A percentile compares a stretch with the other conserved stretches of the same genome.
phyloP scores from a whole-genome alignment of 2,329 filamentous ascomycete genomes.

The Paecilomyces dactylethromorphus region DNA sequence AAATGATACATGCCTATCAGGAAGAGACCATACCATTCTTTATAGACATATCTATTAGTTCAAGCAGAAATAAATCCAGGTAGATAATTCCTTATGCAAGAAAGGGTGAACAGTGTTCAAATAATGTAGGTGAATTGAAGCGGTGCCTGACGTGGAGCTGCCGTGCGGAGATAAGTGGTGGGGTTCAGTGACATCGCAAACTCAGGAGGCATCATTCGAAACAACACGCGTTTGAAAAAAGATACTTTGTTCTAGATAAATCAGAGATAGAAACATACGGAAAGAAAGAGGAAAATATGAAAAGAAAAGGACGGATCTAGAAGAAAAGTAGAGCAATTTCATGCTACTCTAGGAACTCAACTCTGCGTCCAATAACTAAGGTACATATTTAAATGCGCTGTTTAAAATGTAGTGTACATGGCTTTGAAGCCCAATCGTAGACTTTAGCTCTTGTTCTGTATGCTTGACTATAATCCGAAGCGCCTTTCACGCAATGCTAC shows the following conservation, averaged over 20 bases:
- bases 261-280: background rate
- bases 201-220: background rate
- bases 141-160: background rate
- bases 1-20: background rate
- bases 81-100: background rate
- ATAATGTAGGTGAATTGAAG: background rate
- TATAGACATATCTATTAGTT: conserved; percentile 33
- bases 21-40: conserved; percentile 31
- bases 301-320: background rate
- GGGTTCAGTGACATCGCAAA: background rate
- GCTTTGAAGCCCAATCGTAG: background rate
- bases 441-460: background rate
- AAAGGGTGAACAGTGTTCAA: conserved; percentile 1
- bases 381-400: background rate
- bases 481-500: background rate
- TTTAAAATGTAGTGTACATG: background rate
- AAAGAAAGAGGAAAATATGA: background rate
- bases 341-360: background rate
- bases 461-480: background rate
- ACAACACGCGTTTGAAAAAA: background rate
- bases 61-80: conserved; percentile 5
- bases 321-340: background rate
- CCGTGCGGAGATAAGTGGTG: background rate
- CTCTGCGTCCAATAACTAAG: background rate
- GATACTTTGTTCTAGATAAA: background rate